Evolutionary conservation across 2,329 filamentous ascomycete genomes (phyloP).

Genomic region (Alternaria gansuensis): DNA sequence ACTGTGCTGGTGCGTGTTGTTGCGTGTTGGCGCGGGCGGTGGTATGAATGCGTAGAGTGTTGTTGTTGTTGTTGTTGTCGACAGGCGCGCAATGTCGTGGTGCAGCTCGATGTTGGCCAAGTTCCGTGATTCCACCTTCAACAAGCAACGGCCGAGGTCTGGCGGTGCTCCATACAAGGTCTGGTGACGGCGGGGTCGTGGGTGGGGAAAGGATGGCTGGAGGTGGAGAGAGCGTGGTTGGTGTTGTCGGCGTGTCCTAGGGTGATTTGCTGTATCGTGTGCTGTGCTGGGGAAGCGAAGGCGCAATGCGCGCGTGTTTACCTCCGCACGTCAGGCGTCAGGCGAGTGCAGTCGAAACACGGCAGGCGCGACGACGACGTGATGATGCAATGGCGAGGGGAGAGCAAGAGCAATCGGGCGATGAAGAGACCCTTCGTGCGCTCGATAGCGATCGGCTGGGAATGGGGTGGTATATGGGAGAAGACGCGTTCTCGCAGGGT

Average conservation of each 20-base stretch:
- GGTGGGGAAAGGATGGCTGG: conserved; percentile 25
- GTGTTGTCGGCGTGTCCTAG: conserved; percentile 31
- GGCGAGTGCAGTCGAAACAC: conserved; percentile 24
- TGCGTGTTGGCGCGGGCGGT: conserved; percentile 22
- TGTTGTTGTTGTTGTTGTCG: conserved; percentile 21
- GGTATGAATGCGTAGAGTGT: conserved; percentile 46
- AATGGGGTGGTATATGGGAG: conserved; percentile 33
- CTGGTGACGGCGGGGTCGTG: conserved; percentile 26
- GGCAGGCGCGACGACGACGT: conserved; percentile 21
- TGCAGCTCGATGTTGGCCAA: conserved; percentile 25
- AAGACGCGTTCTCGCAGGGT: conserved; percentile 37
- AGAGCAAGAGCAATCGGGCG: conserved; percentile 24
- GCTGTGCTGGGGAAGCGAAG: conserved; percentile 27
- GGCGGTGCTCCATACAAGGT: conserved; percentile 49
- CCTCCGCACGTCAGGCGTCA: conserved; percentile 28
- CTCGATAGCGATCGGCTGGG: conserved; percentile 39
- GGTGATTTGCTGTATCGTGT: conserved; percentile 38
- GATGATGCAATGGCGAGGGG: conserved; percentile 31
- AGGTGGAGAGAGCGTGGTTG: conserved; percentile 25
- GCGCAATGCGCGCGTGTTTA: conserved; percentile 35
- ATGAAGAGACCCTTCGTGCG: conserved; percentile 38
- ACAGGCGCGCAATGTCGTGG: conserved; percentile 28
- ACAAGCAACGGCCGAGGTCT: conserved; percentile 41
- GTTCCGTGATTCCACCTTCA: conserved; percentile 41
- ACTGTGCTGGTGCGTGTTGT: conserved; percentile 11